Base-by-base conservation (phyloP, 495 filamentous ascomycete species). In the Xylaria cubensis region DNA sequence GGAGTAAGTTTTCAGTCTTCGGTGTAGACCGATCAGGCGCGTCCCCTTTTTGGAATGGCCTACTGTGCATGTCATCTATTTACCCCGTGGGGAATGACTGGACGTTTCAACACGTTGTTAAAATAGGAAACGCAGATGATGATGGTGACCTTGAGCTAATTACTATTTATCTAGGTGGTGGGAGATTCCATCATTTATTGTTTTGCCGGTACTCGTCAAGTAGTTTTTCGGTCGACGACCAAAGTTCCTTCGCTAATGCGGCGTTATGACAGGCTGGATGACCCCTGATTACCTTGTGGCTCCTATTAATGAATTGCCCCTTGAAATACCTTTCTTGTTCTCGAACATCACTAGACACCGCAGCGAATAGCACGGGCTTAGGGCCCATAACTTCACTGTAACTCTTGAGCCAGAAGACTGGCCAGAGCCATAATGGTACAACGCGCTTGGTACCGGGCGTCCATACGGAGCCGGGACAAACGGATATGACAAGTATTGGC, bases 331-430 rank as follows among this genome's bases (percentile, higher is more conserved):
- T 64, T 48, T 64, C 62, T 32, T 44, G 39, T 48, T n/a, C 41
- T 41, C 62, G 62, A 46, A 64, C 62, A 17, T 64, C 62, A 46
- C 21, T 41, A 32, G 62, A 46, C 34, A 48, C 62, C 21, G 15
- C 62, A 15, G 62, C 62, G n/a, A 64, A 64, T 17, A 64, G 41
- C 15, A 64, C 62, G n/a, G 62, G 62, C 62, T 64, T 64, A 17
- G 62, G 62, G 42, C 62, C 62, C 39, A 48, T 15, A 48, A 64
- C 44, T 41, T 64, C 62, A 64, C 62, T 64, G 21, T 64, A 64
- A 41, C 62, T 48, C 41, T 64, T 64, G 62, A 64, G 36, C 21
- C 36, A 64, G 9, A 41, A 64, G 21, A 64, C 19, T 10, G 39
- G 39, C 7, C 66, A 48, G 44, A 48, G 44, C 44, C 44, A 48